A percentile compares a stretch with the other conserved stretches of the same genome.
phyloP scores from a whole-genome alignment of 2,329 filamentous ascomycete species.

The Ceratocystis harringtonii region DNA sequence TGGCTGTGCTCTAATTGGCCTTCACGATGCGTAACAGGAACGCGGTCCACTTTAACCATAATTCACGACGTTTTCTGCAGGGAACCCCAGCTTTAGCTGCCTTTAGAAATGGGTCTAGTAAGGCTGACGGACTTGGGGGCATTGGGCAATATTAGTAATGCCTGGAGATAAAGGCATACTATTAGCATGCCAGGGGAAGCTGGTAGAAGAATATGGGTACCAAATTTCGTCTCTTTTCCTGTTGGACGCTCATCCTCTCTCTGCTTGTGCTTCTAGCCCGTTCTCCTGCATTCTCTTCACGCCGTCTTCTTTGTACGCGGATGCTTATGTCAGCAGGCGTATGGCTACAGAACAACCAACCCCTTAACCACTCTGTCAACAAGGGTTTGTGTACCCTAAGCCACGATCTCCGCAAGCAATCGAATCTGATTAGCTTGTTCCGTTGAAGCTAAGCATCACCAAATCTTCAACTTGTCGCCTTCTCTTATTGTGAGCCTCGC shows the following conservation, averaged over 20 bases:
- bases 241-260: neutral
- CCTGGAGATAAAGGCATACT: neutral
- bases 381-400: neutral
- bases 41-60: neutral
- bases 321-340: neutral
- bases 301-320: neutral
- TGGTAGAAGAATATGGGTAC: neutral
- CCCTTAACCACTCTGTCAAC: no score
- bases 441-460: neutral
- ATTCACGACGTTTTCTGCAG: constrained; percentile 1
- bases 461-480: neutral
- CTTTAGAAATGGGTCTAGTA: neutral
- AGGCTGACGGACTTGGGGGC: neutral
- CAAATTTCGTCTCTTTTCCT: neutral
- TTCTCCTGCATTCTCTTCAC: neutral
- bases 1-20: neutral
- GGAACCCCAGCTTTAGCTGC: neutral
- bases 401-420: neutral
- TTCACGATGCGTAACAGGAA: neutral
- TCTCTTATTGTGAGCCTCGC: neutral
- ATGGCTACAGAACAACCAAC: no score
- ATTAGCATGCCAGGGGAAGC: neutral
- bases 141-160: neutral
- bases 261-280: neutral
- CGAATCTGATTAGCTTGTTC: neutral